phyloP scores from a whole-genome alignment of 2,329 filamentous ascomycete genomes.

The Thermothelomyces thermophilus region DNA sequence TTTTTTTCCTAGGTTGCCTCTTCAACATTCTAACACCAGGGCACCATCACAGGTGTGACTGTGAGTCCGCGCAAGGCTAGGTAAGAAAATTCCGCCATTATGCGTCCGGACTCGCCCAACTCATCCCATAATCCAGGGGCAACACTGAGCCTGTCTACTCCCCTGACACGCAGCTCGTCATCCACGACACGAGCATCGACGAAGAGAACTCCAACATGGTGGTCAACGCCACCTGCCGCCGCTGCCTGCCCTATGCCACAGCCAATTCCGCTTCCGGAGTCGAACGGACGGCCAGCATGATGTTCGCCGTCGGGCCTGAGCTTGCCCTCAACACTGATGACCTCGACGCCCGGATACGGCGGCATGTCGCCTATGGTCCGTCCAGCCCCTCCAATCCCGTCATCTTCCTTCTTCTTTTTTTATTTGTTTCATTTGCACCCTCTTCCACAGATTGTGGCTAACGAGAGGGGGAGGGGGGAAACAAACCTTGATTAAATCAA shows the following conservation, averaged over 20 bases:
- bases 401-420: too few species aligned
- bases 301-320: constrained; percentile 24
- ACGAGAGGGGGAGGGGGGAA: too few species aligned
- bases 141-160: constrained; percentile 22
- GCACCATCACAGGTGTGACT: constrained; percentile 14
- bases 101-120: background rate
- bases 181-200: constrained; percentile 17
- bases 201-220: constrained; percentile 17
- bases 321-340: constrained; percentile 17
- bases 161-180: constrained; percentile 11
- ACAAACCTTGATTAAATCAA: too few species aligned
- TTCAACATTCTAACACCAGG: background rate
- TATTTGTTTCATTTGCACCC: background rate
- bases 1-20: too few species aligned
- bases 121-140: constrained; percentile 9
- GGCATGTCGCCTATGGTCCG: constrained; percentile 23
- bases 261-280: background rate
- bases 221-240: constrained; percentile 23
- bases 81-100: constrained; percentile 5
- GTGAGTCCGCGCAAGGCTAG: constrained; percentile 20
- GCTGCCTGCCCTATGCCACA: constrained; percentile 15
- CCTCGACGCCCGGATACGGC: constrained; percentile 19
- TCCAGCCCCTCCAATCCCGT: background rate
- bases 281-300: constrained; percentile 17
- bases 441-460: too few species aligned